Evolutionary conservation across 495 filamentous ascomycete genomes (phyloP), one percentile per base, ranked within the genome.

Genomic region (Daldinia decipiens): DNA sequence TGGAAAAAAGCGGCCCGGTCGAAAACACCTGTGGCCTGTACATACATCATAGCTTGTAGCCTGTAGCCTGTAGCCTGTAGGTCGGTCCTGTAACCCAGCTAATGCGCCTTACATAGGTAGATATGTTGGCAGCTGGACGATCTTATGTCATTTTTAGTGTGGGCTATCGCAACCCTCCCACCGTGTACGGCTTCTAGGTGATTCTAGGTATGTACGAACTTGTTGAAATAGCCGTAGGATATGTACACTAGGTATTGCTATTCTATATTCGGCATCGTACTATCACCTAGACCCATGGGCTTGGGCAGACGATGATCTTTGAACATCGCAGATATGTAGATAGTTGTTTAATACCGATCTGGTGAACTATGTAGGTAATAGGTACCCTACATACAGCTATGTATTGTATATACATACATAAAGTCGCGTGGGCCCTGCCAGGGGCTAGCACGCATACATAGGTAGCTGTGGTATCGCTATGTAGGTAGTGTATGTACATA

Each of bases 61-160:
- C 21, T 24, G 21, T 24, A 24, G n/a, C n/a, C n/a, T n/a, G n/a
- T n/a, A n/a, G 13, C 21, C 47, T 15, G 12, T 53, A 53, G 50
- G 38, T 51, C 38, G 53, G 40, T 40, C 62, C 19, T 50, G 38
- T 65, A 53, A 53, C 50, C 50, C 50, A 29, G 27, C 26, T 60
- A 61, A 57, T 57, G 54, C 38, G 56, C 56, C 45, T 34, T 29
- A 29, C 27, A 29, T 59, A 26, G 26, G 26, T 59, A 27, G 26
- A 5, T 27, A 56, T 54, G 38, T 47, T 53, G 19, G 45, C 26
- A 60, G 38, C 55, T 64, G 29, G 54, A 40, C 17, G 55, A 68
- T 72, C 69, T 72, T 62, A 68, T 72, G 64, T 68, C 70, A 72
- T 68, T 59, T 21, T 58, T 61, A 53, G 59, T 60, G 59, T 53